These are phyloP conservation scores for Daldinia caldariorum DNA, from an alignment of 495 filamentous ascomycete species.

Conservation along the genomic window DNA sequence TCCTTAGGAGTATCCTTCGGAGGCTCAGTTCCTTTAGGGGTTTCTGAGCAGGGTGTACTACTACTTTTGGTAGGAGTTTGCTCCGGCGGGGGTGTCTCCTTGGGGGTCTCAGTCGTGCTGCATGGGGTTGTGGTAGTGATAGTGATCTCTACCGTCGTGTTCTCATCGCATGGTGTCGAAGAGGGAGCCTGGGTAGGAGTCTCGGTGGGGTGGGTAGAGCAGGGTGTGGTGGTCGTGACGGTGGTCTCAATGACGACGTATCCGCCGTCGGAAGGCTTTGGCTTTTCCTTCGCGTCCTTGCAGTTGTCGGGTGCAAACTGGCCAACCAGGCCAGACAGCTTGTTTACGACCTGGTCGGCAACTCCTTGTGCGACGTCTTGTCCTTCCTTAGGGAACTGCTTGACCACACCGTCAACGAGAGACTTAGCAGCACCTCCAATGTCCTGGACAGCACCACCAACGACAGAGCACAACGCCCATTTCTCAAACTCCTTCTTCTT, in stretches of 20 bases:
- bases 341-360: conserved; percentile 48
- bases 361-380: conserved; percentile 44
- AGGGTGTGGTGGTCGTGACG: conserved; percentile 24
- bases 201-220: background rate
- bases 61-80: background rate
- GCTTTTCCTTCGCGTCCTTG: conserved; percentile 15
- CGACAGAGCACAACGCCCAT: conserved; percentile 44
- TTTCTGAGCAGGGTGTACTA: background rate
- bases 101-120: background rate
- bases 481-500: conserved; percentile 52
- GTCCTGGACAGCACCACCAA: conserved; percentile 45
- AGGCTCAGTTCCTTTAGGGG: background rate
- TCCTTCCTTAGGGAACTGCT: conserved; percentile 49
- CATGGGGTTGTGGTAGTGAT: conserved; percentile 6
- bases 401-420: conserved; percentile 49
- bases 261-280: background rate
- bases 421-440: conserved; percentile 49
- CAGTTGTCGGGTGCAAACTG: conserved; percentile 38
- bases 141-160: background rate
- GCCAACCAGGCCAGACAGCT: conserved; percentile 42
- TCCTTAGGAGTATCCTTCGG: background rate
- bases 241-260: conserved; percentile 10
- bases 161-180: background rate
- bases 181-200: background rate
- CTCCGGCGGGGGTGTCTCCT: background rate